Evolutionary conservation across 2,329 filamentous ascomycete genomes (phyloP).

Genomic region (Fusarium pseudonygamai): DNA sequence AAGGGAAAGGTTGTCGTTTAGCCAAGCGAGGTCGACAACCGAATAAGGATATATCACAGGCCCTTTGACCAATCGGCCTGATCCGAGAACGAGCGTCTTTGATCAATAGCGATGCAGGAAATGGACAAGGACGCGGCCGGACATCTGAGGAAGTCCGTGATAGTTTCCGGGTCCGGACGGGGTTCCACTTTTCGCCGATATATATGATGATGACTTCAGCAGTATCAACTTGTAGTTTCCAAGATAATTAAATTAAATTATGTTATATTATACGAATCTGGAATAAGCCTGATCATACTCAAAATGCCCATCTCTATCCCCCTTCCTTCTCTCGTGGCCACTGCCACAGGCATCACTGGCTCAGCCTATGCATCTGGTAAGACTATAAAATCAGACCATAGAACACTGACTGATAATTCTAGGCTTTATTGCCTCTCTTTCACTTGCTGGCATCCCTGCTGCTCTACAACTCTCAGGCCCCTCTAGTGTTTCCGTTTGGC

Average conservation of each 20-base stretch:
- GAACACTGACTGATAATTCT: background rate
- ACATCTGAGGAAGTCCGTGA: conserved; percentile 36
- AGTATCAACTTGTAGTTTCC: background rate
- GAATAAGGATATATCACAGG: background rate
- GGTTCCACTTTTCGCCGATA: conserved; percentile 25
- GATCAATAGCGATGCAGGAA: background rate
- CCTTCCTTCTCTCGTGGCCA: conserved; percentile 46
- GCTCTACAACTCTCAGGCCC: conserved; percentile 39
- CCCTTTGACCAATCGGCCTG: conserved; percentile 14
- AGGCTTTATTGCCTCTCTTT: conserved; percentile 52
- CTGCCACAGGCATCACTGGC: conserved; percentile 51
- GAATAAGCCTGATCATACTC: no score
- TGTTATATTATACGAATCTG: background rate
- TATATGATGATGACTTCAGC: background rate
- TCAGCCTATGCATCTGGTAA: conserved; percentile 52
- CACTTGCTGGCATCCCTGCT: conserved; percentile 49
- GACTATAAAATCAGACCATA: background rate
- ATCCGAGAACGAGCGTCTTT: background rate
- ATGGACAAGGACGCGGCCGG: conserved; percentile 15
- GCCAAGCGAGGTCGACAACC: background rate
- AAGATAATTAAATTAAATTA: background rate
- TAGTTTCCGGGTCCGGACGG: conserved; percentile 27
- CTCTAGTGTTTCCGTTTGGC: conserved; percentile 50
- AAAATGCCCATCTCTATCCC: conserved; percentile 35
- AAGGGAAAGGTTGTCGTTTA: conserved; percentile 1